Base-by-base conservation (phyloP, 257 asterid species). In the Solanum megistacrolobum region DNA sequence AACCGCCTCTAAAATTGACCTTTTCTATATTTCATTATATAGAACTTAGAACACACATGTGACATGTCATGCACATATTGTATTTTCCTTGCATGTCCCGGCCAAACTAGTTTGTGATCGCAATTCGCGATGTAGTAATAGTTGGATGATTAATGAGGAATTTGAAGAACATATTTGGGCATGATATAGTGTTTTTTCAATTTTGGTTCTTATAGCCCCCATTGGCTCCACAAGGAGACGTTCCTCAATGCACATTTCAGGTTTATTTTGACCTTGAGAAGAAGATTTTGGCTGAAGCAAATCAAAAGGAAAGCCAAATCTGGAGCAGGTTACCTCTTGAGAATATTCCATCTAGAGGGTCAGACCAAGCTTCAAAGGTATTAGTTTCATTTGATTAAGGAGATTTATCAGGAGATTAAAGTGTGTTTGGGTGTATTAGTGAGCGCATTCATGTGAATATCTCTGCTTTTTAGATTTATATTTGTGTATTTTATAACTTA, bases 211-310 rank as follows among this genome's bases (percentile, higher is more conserved):
- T 89, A 89, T 84, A 95, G 99, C 99, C 99, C 86, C 92, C 86
- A 3, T 46, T 96, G 92, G 90, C 92, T 69, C 94, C 98, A 9
- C 94, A 93, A 34, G 96, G 98, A 75, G 99, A 97, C 43, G 89
- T 97, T 86, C 98, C 99, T 83, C 86, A 94, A 55, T 95, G 99
- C 89, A 92, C 92, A 90, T 96, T 97, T 90, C 93, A 92, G 84
- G 95, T 93, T 38, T 96, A 96, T 90, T 97, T 97, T 85, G 99
- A 96, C 12, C 90, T 96, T 60, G 99, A 97, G 95, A 96, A 93
- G 93, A 93, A 90, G 92, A 94, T 97, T 88, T 86, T 97, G 29
- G 92, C 94, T 25, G 99, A 97, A 89, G 94, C 96, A 83, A 93
- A 91, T 46, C 58, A 46, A 81, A 96, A 97, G 89, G 99, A 96